Evolutionary conservation across 2,329 filamentous ascomycete genomes (phyloP).

Genomic region (Cladophialophora immunda): DNA sequence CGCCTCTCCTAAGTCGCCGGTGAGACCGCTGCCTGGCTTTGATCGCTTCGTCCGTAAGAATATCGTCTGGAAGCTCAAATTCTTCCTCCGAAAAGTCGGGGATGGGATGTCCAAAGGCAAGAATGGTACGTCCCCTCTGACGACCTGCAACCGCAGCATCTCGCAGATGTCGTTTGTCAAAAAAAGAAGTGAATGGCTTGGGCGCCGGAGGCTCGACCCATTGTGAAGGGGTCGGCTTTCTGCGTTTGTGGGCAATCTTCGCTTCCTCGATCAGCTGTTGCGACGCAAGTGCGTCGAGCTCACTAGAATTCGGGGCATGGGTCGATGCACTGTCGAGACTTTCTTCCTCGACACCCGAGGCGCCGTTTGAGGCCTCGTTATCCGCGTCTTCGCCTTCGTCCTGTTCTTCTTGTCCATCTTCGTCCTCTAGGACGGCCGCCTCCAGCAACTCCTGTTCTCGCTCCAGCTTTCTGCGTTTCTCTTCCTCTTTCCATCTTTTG

Average conservation of each 20-base stretch:
- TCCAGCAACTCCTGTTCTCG: constrained; percentile 70
- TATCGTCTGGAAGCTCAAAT: constrained; percentile 76
- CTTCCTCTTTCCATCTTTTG: constrained; percentile 84
- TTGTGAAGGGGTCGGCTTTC: constrained; percentile 21
- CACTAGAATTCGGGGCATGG: constrained; percentile 71
- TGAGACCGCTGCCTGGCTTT: constrained; percentile 48
- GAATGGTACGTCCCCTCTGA: constrained; percentile 72
- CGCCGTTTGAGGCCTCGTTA: constrained; percentile 1
- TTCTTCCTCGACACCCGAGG: constrained; percentile 27
- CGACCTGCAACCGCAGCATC: constrained; percentile 78
- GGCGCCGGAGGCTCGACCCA: constrained; percentile 46
- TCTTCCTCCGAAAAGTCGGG: constrained; percentile 76
- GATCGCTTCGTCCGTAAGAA: constrained; percentile 55
- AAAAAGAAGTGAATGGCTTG: constrained; percentile 86
- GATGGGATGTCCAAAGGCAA: constrained; percentile 83
- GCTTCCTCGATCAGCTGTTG: constrained; percentile 80
- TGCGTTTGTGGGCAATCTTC: constrained; percentile 54
- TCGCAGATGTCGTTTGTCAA: constrained; percentile 78
- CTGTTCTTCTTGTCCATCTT: constrained; percentile 32
- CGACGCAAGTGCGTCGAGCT: constrained; percentile 75
- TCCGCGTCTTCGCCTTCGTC: constrained; percentile 41
- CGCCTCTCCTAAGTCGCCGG: constrained; percentile 34
- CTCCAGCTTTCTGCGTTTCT: constrained; percentile 81
- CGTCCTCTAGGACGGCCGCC: constrained; percentile 47
- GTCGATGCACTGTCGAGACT: constrained; percentile 30